A percentile compares a stretch with the other conserved stretches of the same genome.
These are phyloP conservation scores for Scolecobasidium constrictum DNA, from an alignment of 2,329 filamentous ascomycete genomes.

Conservation along the genomic window DNA sequence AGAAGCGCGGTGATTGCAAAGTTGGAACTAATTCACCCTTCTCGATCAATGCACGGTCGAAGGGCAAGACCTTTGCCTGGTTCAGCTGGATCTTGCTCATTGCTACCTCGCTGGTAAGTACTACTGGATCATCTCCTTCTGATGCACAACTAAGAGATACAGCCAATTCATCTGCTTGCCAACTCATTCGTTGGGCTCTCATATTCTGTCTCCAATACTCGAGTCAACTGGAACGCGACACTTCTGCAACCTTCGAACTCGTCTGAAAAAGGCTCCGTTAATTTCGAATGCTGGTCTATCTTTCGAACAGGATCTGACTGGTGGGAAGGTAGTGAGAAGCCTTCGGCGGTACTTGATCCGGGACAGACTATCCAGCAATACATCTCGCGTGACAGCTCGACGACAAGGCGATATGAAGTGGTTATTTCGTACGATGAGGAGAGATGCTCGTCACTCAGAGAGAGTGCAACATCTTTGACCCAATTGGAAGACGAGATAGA, in stretches of 20 bases:
- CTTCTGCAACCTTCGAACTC: too few species aligned
- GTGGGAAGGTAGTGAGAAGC: not conserved
- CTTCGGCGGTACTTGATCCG: too few species aligned
- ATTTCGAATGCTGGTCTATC: slow-evolving; percentile 5
- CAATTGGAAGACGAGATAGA: not conserved
- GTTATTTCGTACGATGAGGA: not conserved
- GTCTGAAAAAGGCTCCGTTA: slow-evolving; percentile 1
- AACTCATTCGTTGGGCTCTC: slow-evolving; percentile 21
- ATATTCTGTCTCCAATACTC: slow-evolving; percentile 19
- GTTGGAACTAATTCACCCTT: slow-evolving; percentile 23
- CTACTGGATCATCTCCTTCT: not conserved
- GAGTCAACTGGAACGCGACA: slow-evolving; percentile 15
- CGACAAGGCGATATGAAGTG: not conserved
- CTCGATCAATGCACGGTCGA: slow-evolving; percentile 19
- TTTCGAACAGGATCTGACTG: slow-evolving; percentile 3
- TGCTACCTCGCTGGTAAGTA: slow-evolving; percentile 11
- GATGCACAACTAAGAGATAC: too few species aligned
- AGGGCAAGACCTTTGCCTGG: slow-evolving; percentile 17
- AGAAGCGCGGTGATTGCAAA: slow-evolving; percentile 20
- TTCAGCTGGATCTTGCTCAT: slow-evolving; percentile 19
- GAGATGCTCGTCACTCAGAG: not conserved
- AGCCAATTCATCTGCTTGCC: slow-evolving; percentile 6
- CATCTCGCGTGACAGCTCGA: not conserved
- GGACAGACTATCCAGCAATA: too few species aligned
- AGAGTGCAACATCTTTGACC: not conserved